phyloP scores from a whole-genome alignment of 148 eudicot species.

The Polygonum aviculare region DNA sequence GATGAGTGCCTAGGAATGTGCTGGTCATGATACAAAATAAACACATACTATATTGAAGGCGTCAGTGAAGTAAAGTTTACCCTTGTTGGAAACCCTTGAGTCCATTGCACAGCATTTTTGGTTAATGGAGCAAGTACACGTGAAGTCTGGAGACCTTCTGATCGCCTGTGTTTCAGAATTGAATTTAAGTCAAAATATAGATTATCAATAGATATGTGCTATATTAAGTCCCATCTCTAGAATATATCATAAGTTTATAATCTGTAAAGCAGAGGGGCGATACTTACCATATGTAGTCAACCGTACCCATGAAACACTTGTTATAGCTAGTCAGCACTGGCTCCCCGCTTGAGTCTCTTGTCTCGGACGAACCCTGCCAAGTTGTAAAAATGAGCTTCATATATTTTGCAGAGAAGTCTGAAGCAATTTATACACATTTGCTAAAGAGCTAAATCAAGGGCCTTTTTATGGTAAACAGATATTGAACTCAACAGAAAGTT shows the following conservation, averaged over 20 bases:
- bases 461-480: not conserved
- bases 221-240: not conserved
- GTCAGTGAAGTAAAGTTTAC: constrained; percentile 14
- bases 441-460: not conserved
- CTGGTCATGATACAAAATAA: not conserved
- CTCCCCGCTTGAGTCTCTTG: constrained; percentile 78
- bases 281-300: constrained; percentile 90
- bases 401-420: not conserved
- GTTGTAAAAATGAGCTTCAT: not conserved
- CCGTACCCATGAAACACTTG: constrained; percentile 72
- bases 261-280: not conserved
- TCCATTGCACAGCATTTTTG: constrained; percentile 63
- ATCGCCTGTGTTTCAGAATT: constrained; percentile 49
- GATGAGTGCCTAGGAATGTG: not conserved
- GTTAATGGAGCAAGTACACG: constrained; percentile 88
- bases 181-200: not conserved
- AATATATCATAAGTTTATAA: not conserved
- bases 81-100: constrained; percentile 87
- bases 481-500: not conserved
- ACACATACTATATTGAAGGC: not conserved
- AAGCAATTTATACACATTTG: not conserved
- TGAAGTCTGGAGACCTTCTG: constrained; percentile 80
- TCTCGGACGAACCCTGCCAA: constrained; percentile 58
- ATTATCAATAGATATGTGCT: not conserved
- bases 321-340: constrained; percentile 86